These are phyloP conservation scores for Trichomonas gallinae DNA, from an alignment of 208 protist species.

Conservation along the genomic window DNA sequence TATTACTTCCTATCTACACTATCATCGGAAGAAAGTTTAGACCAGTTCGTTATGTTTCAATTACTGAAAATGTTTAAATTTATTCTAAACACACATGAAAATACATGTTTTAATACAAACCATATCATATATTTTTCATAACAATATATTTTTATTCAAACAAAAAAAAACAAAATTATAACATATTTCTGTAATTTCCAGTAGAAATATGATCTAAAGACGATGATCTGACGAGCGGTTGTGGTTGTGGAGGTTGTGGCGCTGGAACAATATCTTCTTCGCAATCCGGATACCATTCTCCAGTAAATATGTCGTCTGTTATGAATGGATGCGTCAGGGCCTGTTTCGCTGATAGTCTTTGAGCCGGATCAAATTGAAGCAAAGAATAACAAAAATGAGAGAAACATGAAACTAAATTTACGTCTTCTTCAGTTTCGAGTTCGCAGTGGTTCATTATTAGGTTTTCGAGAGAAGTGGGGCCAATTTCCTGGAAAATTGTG, in stretches of 20 bases:
- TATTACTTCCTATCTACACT: background rate
- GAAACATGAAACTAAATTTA: background rate
- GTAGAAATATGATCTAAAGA: background rate
- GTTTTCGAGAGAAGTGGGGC: background rate
- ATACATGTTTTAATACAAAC: too few species aligned
- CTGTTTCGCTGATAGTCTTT: constrained; percentile 28
- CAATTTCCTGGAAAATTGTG: background rate
- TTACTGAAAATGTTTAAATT: too few species aligned
- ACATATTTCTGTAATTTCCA: background rate
- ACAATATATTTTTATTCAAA: too few species aligned
- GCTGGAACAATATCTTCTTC: background rate
- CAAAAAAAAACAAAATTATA: background rate
- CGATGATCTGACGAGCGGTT: background rate
- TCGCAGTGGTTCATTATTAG: background rate
- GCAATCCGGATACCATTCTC: background rate
- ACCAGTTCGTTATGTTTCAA: too few species aligned
- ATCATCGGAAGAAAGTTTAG: background rate
- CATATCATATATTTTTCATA: too few species aligned
- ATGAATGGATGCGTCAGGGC: constrained; percentile 21
- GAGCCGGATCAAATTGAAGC: constrained; percentile 26
- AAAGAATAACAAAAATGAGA: constrained; percentile 30
- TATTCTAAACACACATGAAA: too few species aligned
- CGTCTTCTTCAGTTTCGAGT: background rate
- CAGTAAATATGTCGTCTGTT: background rate
- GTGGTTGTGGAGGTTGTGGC: background rate